Conservation (phyloP, 345 rosid genomes). For the Syzygium jambos region DNA sequence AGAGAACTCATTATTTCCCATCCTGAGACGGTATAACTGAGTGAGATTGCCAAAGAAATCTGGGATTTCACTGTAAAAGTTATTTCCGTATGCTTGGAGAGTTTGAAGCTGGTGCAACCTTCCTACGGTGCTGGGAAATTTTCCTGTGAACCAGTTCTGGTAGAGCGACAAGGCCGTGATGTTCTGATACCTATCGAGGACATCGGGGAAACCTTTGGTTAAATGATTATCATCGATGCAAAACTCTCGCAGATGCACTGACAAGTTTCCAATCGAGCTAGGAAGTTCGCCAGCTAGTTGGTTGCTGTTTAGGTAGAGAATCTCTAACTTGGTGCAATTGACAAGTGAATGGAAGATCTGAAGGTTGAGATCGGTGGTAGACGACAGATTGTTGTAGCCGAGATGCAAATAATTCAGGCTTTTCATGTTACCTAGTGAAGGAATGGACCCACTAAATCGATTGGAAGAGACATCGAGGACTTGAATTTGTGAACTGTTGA, state of each 20-base stretch:
- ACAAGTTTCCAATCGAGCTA: not conserved
- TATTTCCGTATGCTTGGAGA: not conserved
- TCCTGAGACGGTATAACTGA: not conserved
- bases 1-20: not conserved
- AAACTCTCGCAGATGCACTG: not conserved
- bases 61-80: not conserved
- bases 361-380: constrained; percentile 2
- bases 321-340: constrained; percentile 6
- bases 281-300: constrained; percentile 5
- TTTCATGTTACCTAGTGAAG: not conserved
- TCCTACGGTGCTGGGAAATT: constrained; percentile 4
- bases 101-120: not conserved
- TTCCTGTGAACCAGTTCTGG: not conserved
- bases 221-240: not conserved
- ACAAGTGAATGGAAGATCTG: not conserved
- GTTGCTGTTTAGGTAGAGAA: not conserved
- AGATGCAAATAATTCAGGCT: not conserved
- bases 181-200: not conserved
- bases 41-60: constrained; percentile 4
- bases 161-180: not conserved
- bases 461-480: not conserved
- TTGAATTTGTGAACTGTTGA: not conserved
- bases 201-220: not conserved
- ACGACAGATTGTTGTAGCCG: not conserved
- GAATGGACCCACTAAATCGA: constrained; percentile 1